Evolutionary conservation across 495 filamentous ascomycete genomes (phyloP).

Genomic region (Lophium mytilinum): DNA sequence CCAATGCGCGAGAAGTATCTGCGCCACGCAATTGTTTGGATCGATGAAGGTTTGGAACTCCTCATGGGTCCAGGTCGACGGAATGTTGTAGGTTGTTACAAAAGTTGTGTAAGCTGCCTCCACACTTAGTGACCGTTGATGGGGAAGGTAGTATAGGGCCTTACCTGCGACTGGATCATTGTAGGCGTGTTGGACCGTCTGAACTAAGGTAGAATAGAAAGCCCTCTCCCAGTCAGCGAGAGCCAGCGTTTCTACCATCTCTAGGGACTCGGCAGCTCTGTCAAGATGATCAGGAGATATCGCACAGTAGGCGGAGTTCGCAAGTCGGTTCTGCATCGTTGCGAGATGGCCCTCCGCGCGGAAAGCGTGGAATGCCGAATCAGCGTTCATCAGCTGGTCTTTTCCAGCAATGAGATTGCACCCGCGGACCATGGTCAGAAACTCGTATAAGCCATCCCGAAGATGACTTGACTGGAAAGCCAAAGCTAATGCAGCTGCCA

Average conservation of each 20-base stretch:
- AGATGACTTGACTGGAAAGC: slow-evolving; percentile 53
- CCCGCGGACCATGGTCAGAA: slow-evolving; percentile 54
- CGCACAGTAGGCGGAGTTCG: neutral
- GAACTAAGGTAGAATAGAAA: slow-evolving; percentile 15
- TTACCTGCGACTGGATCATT: slow-evolving; percentile 12
- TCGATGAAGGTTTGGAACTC: slow-evolving; percentile 48
- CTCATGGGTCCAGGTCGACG: slow-evolving; percentile 41
- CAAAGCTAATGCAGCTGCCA: slow-evolving; percentile 53
- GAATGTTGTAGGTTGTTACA: slow-evolving; percentile 32
- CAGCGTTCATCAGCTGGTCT: slow-evolving; percentile 38
- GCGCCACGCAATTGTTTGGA: slow-evolving; percentile 39
- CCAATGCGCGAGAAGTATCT: slow-evolving; percentile 52
- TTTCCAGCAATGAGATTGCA: slow-evolving; percentile 46
- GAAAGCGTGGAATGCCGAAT: slow-evolving; percentile 40
- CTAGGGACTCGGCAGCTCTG: slow-evolving; percentile 16
- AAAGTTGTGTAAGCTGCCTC: slow-evolving; percentile 31
- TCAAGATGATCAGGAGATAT: slow-evolving; percentile 16
- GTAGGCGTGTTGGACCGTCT: slow-evolving; percentile 17
- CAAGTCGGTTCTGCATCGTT: slow-evolving; percentile 21
- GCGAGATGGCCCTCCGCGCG: slow-evolving; percentile 18
- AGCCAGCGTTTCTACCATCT: slow-evolving; percentile 8
- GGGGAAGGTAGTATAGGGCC: neutral
- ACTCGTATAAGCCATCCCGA: slow-evolving; percentile 53
- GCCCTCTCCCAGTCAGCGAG: slow-evolving; percentile 16
- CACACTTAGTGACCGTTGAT: neutral